These are phyloP conservation scores for Tephrocybe rancida DNA, from an alignment of 768 basidiomycete genomes.

Conservation along the genomic window DNA sequence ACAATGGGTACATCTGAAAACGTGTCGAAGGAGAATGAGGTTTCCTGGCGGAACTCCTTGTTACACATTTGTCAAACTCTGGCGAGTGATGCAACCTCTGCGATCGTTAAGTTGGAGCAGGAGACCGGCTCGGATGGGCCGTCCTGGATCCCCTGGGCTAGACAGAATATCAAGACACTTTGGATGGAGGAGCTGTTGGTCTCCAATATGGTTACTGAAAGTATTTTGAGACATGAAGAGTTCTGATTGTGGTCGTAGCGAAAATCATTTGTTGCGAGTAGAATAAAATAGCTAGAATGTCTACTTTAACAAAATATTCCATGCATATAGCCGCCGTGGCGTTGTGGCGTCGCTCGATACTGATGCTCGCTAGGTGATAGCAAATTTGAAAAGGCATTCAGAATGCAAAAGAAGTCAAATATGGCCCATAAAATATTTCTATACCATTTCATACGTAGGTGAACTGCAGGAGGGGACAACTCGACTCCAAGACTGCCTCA, in stretches of 20 bases:
- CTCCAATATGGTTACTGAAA: constrained; percentile 45
- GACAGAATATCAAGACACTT: constrained; percentile 43
- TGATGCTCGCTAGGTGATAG: no score
- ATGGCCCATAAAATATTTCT: no score
- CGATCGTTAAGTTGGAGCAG: constrained; percentile 2
- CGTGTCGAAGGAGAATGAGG: constrained; percentile 53
- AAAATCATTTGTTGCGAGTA: no score
- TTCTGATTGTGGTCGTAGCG: constrained; percentile 34
- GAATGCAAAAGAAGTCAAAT: no score
- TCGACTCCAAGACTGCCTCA: no score
- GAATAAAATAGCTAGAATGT: no score
- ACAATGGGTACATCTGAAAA: constrained; percentile 43
- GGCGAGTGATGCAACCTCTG: constrained; percentile 13
- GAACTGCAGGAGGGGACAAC: no score
- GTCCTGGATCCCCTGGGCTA: constrained; percentile 14
- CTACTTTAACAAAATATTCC: no score
- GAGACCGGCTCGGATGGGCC: not conserved
- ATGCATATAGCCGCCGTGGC: no score
- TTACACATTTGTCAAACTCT: constrained; percentile 31
- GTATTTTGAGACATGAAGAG: constrained; percentile 44
- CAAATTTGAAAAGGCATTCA: no score
- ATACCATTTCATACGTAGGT: no score
- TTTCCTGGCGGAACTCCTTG: constrained; percentile 42
- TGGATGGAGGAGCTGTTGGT: constrained; percentile 68
- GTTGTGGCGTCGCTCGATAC: no score